phyloP scores from a whole-genome alignment of 1,284 basidiomycete species.

The Cutaneotrichosporon sp. region DNA sequence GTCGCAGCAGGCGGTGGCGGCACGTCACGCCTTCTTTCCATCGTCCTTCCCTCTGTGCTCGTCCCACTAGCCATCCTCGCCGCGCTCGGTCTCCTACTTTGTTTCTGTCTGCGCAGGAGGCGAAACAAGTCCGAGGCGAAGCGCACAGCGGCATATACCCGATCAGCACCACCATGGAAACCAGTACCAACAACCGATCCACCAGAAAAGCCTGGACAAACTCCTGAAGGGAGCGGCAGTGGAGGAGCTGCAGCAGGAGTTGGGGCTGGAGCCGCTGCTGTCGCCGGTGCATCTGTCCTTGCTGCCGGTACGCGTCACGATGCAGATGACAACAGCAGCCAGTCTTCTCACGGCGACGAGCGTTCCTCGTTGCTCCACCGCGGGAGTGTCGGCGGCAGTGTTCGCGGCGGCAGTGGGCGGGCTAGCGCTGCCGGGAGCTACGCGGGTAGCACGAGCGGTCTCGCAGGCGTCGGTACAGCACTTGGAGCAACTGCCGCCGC shows the following conservation, averaged over 20 bases:
- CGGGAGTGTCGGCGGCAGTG: background rate
- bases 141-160: background rate
- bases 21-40: background rate
- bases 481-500: background rate
- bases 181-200: constrained; percentile 5
- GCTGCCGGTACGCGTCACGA: background rate
- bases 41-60: constrained; percentile 10
- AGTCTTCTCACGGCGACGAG: background rate
- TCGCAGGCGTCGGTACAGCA: constrained; percentile 3
- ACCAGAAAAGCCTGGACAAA: background rate
- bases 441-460: constrained; percentile 2
- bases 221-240: background rate
- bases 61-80: constrained; percentile 1
- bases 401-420: background rate
- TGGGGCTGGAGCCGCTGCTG: background rate
- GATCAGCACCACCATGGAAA: background rate
- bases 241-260: background rate
- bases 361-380: background rate
- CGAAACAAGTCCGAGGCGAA: background rate
- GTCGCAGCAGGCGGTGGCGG: background rate
- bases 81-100: background rate
- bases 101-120: background rate
- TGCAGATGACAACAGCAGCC: background rate
- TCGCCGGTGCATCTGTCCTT: background rate
- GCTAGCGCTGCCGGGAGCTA: background rate